These are phyloP conservation scores for Immersiella caudata DNA, from an alignment of 495 filamentous ascomycete species.

Conservation along the genomic window DNA sequence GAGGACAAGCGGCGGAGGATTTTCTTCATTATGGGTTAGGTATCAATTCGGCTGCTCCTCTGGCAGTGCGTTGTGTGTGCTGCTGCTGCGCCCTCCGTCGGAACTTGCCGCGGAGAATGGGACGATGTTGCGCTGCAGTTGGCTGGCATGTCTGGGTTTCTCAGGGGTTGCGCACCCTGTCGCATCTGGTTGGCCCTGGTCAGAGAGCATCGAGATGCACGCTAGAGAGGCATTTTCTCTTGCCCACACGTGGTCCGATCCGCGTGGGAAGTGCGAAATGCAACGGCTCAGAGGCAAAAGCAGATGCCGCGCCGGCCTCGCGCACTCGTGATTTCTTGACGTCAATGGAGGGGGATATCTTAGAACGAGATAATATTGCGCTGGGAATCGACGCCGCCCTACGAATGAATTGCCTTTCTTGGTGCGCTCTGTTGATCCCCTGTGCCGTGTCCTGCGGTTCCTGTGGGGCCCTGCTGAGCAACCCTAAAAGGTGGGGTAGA, in stretches of 20 bases:
- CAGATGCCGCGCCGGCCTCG: not conserved
- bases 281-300: not conserved
- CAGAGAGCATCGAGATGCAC: not conserved
- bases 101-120: constrained; percentile 1
- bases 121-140: not conserved
- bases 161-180: not conserved
- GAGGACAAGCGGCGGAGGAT: not conserved
- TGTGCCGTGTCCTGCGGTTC: not conserved
- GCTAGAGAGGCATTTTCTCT: not conserved
- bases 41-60: not conserved
- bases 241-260: not conserved
- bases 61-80: not conserved
- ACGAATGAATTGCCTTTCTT: constrained; percentile 2
- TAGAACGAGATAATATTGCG: not conserved
- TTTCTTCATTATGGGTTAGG: not conserved
- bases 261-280: not conserved
- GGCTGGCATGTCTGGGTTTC: no score
- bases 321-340: not conserved
- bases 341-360: not conserved
- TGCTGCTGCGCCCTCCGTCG: not conserved
- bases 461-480: not conserved
- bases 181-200: not conserved
- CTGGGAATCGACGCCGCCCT: not conserved
- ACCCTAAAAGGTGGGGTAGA: not conserved
- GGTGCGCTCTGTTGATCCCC: not conserved